Conservation (phyloP, 1,284 basidiomycete species). For the Moniliophthora roreri region DNA sequence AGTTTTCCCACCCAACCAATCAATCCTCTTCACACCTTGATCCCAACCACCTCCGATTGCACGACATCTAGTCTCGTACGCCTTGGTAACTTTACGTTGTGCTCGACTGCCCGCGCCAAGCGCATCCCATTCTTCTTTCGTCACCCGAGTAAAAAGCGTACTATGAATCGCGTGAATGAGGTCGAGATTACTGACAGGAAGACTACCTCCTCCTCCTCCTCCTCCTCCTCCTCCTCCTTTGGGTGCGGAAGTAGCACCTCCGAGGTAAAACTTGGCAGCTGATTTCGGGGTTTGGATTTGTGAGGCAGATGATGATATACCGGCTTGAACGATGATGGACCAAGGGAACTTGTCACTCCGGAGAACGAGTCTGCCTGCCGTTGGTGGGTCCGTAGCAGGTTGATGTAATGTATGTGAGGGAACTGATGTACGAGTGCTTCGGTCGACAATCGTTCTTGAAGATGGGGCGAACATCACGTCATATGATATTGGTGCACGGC, state of each 20-base stretch:
- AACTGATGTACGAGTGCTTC: slow-evolving; percentile 51
- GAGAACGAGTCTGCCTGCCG: slow-evolving; percentile 50
- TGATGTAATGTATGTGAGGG: slow-evolving; percentile 58
- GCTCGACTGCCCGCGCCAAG: slow-evolving; percentile 53
- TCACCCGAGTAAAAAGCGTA: slow-evolving; percentile 55
- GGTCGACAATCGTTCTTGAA: slow-evolving; percentile 55
- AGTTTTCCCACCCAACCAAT: slow-evolving; percentile 66
- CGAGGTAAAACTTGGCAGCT: slow-evolving; percentile 20
- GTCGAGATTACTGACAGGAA: slow-evolving; percentile 63
- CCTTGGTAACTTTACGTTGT: slow-evolving; percentile 54
- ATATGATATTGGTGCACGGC: slow-evolving; percentile 59
- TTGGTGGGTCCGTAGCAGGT: slow-evolving; percentile 63
- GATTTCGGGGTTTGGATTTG: slow-evolving; percentile 8
- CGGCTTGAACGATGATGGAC: slow-evolving; percentile 45
- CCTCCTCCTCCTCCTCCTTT: too few species aligned
- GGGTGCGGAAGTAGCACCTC: slow-evolving; percentile 24
- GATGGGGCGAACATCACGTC: slow-evolving; percentile 60
- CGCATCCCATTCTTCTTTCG: slow-evolving; percentile 62
- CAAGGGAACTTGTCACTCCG: slow-evolving; percentile 62
- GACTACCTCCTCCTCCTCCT: too few species aligned
- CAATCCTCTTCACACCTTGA: slow-evolving; percentile 60
- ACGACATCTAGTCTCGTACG: slow-evolving; percentile 62
- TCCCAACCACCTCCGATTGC: slow-evolving; percentile 67
- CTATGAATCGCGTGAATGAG: slow-evolving; percentile 60
- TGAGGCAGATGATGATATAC: slow-evolving; percentile 26